phyloP scores from a whole-genome alignment of 306 rosid genomes.

The Psophocarpus tetragonolobus region DNA sequence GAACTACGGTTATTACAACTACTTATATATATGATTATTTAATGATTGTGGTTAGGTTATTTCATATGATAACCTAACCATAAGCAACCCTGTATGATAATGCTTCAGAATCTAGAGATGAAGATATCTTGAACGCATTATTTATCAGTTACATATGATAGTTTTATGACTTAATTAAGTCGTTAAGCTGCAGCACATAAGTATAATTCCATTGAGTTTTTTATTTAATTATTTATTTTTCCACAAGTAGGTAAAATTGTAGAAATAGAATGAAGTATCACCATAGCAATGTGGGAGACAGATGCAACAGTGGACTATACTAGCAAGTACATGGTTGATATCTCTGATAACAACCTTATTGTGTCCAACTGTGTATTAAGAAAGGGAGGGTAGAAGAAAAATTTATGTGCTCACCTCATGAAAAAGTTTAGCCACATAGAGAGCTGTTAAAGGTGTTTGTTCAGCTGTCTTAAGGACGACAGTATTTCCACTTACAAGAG shows the following conservation, averaged over 20 bases:
- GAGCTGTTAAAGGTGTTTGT: conserved; percentile 74
- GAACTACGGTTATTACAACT: no score
- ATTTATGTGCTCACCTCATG: conserved; percentile 39
- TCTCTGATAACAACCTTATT: neutral
- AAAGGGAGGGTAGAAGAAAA: neutral
- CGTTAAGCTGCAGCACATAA: neutral
- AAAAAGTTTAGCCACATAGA: conserved; percentile 52
- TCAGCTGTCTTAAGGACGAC: conserved; percentile 65
- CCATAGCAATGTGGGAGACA: neutral
- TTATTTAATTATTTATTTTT: neutral
- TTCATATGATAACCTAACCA: no score
- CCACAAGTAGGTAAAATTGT: neutral
- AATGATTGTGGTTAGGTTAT: no score
- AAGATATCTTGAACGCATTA: neutral
- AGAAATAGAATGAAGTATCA: neutral
- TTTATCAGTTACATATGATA: neutral
- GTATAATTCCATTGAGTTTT: neutral
- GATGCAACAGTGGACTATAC: neutral
- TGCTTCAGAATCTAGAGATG: neutral
- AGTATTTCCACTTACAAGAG: conserved; percentile 72
- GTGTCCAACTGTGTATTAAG: neutral
- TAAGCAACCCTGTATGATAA: no score
- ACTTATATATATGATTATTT: no score
- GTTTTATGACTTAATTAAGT: neutral
- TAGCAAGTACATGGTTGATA: neutral